Evolutionary conservation across 2,329 filamentous ascomycete species (phyloP).

Genomic region (Ilyonectria destructans): DNA sequence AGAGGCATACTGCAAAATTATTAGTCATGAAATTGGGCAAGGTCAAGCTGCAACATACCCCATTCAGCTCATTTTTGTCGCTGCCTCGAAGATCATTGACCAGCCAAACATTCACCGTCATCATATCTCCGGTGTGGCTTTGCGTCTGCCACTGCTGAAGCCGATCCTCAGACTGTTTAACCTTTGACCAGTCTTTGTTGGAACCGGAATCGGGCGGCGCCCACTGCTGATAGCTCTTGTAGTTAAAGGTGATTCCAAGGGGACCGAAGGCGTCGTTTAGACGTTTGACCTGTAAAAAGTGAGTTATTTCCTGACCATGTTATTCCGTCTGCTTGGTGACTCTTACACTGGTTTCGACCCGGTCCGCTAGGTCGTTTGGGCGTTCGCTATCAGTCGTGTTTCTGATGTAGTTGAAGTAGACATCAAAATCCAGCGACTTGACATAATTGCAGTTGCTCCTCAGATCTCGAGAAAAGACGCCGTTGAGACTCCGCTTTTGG

Average conservation of each 20-base stretch:
- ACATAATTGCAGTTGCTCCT: conserved; percentile 17
- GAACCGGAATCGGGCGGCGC: conserved; percentile 19
- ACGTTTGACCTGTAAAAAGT: conserved; percentile 4
- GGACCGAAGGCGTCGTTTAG: conserved; percentile 21
- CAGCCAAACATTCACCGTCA: conserved; percentile 31
- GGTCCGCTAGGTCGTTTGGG: conserved; percentile 10
- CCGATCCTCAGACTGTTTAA: conserved; percentile 11
- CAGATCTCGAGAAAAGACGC: conserved; percentile 9
- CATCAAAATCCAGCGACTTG: conserved; percentile 26
- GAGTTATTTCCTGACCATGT: background rate
- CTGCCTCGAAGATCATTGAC: conserved; percentile 22
- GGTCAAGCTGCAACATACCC: background rate
- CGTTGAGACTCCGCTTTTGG: conserved; percentile 16
- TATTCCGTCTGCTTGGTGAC: background rate
- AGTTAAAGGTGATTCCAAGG: conserved; percentile 18
- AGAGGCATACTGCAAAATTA: conserved; percentile 10
- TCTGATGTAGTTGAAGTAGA: conserved; percentile 29
- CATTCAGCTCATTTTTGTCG: conserved; percentile 21
- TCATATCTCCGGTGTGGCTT: conserved; percentile 18
- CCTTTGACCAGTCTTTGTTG: conserved; percentile 28
- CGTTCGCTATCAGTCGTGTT: conserved; percentile 10
- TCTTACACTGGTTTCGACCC: conserved; percentile 19
- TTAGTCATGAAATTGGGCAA: background rate
- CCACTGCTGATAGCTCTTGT: conserved; percentile 22
- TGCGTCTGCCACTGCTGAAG: conserved; percentile 24